A percentile compares a stretch with the other conserved stretches of the same genome.
phyloP scores from a whole-genome alignment of 2,329 filamentous ascomycete species.

The Trichoderma sp. region DNA sequence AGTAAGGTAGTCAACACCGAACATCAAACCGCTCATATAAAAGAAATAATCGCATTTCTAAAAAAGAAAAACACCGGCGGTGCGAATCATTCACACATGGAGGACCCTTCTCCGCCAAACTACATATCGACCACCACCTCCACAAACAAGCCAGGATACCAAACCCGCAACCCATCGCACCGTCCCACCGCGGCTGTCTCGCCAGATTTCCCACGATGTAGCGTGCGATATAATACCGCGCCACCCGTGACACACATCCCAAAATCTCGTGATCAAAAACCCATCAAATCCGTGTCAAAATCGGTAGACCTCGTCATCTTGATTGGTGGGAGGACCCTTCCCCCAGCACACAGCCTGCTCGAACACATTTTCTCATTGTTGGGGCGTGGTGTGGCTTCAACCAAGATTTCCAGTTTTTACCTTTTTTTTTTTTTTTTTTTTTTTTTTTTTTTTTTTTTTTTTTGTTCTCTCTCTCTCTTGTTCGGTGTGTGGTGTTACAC shows the following conservation, averaged over 20 bases:
- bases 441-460: not conserved
- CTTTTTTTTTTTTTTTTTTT: not conserved
- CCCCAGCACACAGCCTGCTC: not conserved
- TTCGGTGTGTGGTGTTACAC: not conserved
- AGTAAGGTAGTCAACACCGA: not conserved
- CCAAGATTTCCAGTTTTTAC: not conserved
- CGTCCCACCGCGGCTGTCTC: not conserved
- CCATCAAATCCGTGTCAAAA: not conserved
- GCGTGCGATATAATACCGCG: not conserved
- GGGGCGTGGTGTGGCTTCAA: not conserved
- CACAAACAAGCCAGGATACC: not conserved
- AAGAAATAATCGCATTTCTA: not conserved
- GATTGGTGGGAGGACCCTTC: not conserved
- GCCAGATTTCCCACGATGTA: not conserved
- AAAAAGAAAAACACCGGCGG: not conserved
- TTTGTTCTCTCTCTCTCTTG: no score
- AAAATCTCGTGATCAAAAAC: conserved; percentile 7
- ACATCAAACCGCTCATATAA: not conserved
- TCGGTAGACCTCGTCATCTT: not conserved
- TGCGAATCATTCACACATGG: not conserved
- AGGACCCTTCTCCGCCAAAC: not conserved
- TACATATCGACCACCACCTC: not conserved
- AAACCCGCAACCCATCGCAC: no score
- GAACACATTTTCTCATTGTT: not conserved
- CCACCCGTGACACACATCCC: not conserved